phyloP scores from a whole-genome alignment of 306 rosid species.

The Glycyrrhiza uralensis region DNA sequence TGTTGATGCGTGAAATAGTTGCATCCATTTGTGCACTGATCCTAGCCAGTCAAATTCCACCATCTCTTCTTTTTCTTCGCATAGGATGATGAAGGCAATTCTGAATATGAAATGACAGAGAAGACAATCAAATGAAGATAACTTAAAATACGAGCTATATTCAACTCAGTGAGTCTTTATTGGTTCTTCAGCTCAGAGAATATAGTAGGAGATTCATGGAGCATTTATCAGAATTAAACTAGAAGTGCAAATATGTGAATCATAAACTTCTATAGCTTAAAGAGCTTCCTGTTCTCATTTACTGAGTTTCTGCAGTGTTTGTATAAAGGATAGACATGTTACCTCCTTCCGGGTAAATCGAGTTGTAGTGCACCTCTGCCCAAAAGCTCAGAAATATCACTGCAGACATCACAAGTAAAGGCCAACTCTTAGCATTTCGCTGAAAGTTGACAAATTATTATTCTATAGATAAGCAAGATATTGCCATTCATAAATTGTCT shows the following conservation, averaged over 20 bases:
- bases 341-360: slow-evolving; percentile 98
- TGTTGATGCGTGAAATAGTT: not conserved
- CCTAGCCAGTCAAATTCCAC: slow-evolving; percentile 57
- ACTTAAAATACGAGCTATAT: too few species aligned
- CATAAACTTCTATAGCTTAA: slow-evolving; percentile 1
- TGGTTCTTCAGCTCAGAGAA: not conserved
- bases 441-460: slow-evolving; percentile 11
- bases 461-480: not conserved
- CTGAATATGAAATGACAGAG: slow-evolving; percentile 32
- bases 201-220: not conserved
- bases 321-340: not conserved
- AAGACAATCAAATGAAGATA: not conserved
- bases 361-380: slow-evolving; percentile 99
- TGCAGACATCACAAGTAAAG: slow-evolving; percentile 50
- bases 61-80: slow-evolving; percentile 73
- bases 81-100: slow-evolving; percentile 37
- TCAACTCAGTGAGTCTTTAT: not conserved
- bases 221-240: not conserved
- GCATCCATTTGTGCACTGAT: slow-evolving; percentile 5
- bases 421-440: slow-evolving; percentile 6
- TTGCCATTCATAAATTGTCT: not conserved
- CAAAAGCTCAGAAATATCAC: slow-evolving; percentile 97
- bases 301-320: not conserved
- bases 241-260: slow-evolving; percentile 5
- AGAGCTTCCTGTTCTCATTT: slow-evolving; percentile 11